A percentile compares a stretch with the other conserved stretches of the same genome.
Conservation (phyloP, 305 asterid genomes). For the Caryopteris hybrid region DNA sequence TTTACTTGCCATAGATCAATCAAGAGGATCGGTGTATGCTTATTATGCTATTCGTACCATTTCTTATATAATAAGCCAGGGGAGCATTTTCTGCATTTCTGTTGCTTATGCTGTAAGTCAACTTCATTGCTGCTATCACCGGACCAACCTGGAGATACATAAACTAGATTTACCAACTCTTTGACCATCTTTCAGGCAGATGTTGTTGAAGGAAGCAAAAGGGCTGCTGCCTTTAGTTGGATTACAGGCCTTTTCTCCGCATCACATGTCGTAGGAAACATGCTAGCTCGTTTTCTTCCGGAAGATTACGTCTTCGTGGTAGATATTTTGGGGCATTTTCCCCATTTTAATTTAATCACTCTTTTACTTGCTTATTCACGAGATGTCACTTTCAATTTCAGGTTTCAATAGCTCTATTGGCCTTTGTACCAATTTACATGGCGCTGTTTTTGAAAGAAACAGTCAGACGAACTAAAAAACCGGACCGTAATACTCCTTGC, state of each 20-base stretch:
- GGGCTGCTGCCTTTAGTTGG: conserved; percentile 87
- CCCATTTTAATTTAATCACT: neutral
- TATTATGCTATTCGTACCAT: conserved; percentile 71
- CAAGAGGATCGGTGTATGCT: conserved; percentile 73
- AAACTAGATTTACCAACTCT: neutral
- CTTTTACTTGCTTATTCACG: conserved; percentile 4
- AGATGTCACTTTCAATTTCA: conserved; percentile 28
- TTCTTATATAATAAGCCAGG: conserved; percentile 82
- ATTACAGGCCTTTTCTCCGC: conserved; percentile 88
- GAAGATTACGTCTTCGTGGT: conserved; percentile 66
- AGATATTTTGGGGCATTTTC: conserved; percentile 15
- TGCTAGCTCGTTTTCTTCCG: conserved; percentile 84
- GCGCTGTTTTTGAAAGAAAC: conserved; percentile 66
- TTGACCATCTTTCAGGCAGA: conserved; percentile 61
- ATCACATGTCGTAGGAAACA: conserved; percentile 84
- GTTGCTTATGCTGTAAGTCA: conserved; percentile 84
- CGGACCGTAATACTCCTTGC: conserved; percentile 27
- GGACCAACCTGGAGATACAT: neutral
- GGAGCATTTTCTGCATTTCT: conserved; percentile 89
- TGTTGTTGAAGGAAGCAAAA: conserved; percentile 52
- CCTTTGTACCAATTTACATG: conserved; percentile 67
- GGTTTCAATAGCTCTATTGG: conserved; percentile 73
- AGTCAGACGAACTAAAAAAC: conserved; percentile 34
- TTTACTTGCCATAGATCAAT: conserved; percentile 66
- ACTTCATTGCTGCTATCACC: neutral